phyloP scores from a whole-genome alignment of 2,329 filamentous ascomycete species.

The Diaporthe eres region DNA sequence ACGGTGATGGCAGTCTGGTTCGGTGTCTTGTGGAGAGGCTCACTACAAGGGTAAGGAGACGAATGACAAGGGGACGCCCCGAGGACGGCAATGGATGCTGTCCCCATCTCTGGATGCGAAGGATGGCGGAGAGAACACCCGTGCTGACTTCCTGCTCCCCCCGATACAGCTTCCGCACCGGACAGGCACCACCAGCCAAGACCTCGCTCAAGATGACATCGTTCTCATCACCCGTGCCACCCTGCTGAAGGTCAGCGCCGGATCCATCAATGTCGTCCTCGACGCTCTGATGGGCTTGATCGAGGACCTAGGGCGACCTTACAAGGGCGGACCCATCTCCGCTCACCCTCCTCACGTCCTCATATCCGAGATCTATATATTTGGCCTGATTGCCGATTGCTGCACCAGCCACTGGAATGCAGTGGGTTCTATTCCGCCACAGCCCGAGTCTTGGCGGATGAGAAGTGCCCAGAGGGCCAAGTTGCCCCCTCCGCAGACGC shows the following conservation, averaged over 20 bases:
- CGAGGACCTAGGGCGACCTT: slow-evolving; percentile 70
- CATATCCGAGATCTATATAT: slow-evolving; percentile 75
- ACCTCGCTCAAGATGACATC: slow-evolving; percentile 73
- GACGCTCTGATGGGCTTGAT: slow-evolving; percentile 70
- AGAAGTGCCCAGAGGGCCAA: slow-evolving; percentile 44
- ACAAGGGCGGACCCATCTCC: slow-evolving; percentile 59
- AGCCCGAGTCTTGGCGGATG: slow-evolving; percentile 15
- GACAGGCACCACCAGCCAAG: slow-evolving; percentile 69
- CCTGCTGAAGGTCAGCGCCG: slow-evolving; percentile 71
- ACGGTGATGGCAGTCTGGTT: slow-evolving; percentile 71
- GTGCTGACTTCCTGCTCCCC: slow-evolving; percentile 44
- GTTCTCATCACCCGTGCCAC: slow-evolving; percentile 73
- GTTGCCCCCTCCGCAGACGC: slow-evolving; percentile 52
- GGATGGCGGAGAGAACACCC: slow-evolving; percentile 15
- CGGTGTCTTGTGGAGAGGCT: slow-evolving; percentile 74
- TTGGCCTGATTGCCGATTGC: slow-evolving; percentile 75
- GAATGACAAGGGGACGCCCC: slow-evolving; percentile 14
- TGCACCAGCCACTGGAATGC: slow-evolving; percentile 72
- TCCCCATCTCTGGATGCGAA: slow-evolving; percentile 5
- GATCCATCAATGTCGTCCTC: slow-evolving; percentile 67
- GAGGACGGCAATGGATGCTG: neutral
- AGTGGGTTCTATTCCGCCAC: slow-evolving; percentile 40
- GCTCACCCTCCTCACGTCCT: slow-evolving; percentile 72
- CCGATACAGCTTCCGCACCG: slow-evolving; percentile 71
- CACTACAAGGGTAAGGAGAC: slow-evolving; percentile 68